A percentile compares a stretch with the other conserved stretches of the same genome.
Evolutionary conservation across 2,329 filamentous ascomycete species (phyloP).

Genomic region (Aspergillus hiratsukae): DNA sequence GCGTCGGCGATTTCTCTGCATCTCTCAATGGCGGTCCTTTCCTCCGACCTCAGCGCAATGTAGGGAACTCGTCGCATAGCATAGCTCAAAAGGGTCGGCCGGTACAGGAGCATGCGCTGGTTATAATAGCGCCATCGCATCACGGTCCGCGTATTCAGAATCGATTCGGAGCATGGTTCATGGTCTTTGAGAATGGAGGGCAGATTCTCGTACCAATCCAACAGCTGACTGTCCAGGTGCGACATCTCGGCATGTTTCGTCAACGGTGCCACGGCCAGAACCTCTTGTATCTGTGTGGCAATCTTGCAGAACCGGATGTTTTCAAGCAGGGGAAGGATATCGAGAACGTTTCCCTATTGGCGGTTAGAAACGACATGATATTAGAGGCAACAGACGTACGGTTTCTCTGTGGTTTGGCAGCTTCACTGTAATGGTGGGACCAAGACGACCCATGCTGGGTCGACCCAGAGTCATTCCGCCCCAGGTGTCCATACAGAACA

Average conservation of each 20-base stretch:
- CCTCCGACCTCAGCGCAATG: constrained; percentile 53
- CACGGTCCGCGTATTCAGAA: constrained; percentile 65
- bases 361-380: constrained; percentile 21
- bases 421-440: constrained; percentile 63
- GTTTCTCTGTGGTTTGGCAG: constrained; percentile 51
- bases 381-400: constrained; percentile 29
- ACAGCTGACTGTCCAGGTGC: constrained; percentile 62
- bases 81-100: constrained; percentile 66
- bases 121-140: constrained; percentile 84
- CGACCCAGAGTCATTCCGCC: constrained; percentile 66
- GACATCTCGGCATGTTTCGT: constrained; percentile 63
- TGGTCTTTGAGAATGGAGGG: constrained; percentile 61
- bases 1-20: constrained; percentile 66
- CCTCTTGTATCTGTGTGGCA: constrained; percentile 71
- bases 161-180: constrained; percentile 65
- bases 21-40: constrained; percentile 62
- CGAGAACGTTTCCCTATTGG: constrained; percentile 54
- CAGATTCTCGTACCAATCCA: constrained; percentile 68
- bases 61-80: constrained; percentile 51
- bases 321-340: constrained; percentile 67
- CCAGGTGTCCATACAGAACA: constrained; percentile 72
- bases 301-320: constrained; percentile 78
- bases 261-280: constrained; percentile 64
- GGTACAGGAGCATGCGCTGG: constrained; percentile 69
- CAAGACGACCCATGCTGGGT: constrained; percentile 64